Evolutionary conservation across 108 stramenopile species (phyloP).

Genomic region (Phaeodactylum tricornutum): DNA sequence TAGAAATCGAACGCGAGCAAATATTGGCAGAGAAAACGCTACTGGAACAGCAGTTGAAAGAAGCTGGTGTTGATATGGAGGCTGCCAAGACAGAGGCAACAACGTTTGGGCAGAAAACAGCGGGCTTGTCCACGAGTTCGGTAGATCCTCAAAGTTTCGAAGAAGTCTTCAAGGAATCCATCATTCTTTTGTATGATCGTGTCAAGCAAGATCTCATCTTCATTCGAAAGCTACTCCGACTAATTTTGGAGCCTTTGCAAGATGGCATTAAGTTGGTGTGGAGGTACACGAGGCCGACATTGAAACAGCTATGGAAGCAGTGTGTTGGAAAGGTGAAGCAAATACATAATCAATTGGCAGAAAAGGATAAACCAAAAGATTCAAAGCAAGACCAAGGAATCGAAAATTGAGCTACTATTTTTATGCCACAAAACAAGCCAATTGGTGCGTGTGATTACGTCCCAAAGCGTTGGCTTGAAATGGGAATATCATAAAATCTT

Average conservation of each 20-base stretch:
- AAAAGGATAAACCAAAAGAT: too few relatives aligned
- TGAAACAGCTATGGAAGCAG: not conserved
- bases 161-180: constrained; percentile 6
- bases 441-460: too few relatives aligned
- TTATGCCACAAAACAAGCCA: too few relatives aligned
- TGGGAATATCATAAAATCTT: too few relatives aligned
- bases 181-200: constrained; percentile 6
- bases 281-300: not conserved
- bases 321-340: not conserved
- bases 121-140: not conserved
- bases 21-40: constrained; percentile 11
- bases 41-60: constrained; percentile 10
- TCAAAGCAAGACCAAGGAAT: too few relatives aligned
- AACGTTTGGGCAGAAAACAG: not conserved
- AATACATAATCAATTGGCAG: too few relatives aligned
- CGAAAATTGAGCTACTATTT: too few relatives aligned
- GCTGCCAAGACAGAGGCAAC: not conserved
- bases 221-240: not conserved
- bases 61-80: constrained; percentile 12
- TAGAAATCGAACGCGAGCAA: constrained; percentile 25
- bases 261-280: constrained; percentile 1
- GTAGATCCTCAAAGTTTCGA: constrained; percentile 4
- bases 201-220: constrained; percentile 5
- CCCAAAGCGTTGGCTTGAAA: too few relatives aligned
- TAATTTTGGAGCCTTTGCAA: not conserved